Evolutionary conservation across 108 stramenopile genomes (phyloP).

Genomic region (Cyclotella atomus): DNA sequence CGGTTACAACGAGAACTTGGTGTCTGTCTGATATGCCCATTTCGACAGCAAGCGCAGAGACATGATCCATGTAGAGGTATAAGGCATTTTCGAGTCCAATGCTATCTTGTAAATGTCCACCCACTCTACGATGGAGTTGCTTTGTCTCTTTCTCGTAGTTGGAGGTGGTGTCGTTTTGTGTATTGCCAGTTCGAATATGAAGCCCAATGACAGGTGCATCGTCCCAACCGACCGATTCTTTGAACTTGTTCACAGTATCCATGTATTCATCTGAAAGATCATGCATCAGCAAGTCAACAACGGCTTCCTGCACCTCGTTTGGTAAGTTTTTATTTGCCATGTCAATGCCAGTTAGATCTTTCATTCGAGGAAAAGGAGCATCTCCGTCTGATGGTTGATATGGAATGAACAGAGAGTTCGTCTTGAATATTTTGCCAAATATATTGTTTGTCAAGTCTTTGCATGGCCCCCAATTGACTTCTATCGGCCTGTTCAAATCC

Average conservation of each 20-base stretch:
- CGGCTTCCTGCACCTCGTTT: not conserved
- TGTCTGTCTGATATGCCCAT: not conserved
- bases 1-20: not conserved
- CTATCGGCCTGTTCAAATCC: not conserved
- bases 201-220: not conserved
- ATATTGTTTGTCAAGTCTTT: not conserved
- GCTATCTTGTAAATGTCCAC: not conserved
- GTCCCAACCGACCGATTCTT: not conserved
- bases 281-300: not conserved
- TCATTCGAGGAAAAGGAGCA: not conserved
- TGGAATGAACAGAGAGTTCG: not conserved
- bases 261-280: not conserved
- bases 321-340: not conserved
- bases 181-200: not conserved
- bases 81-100: not conserved
- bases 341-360: not conserved
- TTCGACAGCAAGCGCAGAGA: not conserved
- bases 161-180: not conserved
- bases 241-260: not conserved
- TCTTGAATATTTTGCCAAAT: not conserved
- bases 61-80: not conserved
- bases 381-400: not conserved
- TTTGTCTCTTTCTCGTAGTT: not conserved
- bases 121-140: not conserved
- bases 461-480: not conserved